Base-by-base conservation (phyloP, 2,329 filamentous ascomycete genomes). In the Decorospora gaudefroyi region DNA sequence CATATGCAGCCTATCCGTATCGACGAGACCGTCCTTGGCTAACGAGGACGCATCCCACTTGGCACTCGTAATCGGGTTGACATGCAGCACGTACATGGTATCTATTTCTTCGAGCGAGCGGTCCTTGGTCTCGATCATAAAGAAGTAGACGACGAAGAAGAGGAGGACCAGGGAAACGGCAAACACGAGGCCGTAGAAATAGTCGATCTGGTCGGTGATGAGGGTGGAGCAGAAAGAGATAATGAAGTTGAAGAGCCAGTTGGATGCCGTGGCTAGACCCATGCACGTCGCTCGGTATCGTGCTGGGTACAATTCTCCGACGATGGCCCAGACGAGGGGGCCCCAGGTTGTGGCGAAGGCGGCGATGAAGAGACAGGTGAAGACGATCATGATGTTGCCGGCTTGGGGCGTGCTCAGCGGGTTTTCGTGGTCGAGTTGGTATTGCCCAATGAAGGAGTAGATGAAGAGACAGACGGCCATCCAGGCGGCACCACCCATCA, bases 101-200 rank as follows among this genome's bases (percentile, higher is more conserved):
- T 92, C 88, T 38, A 92, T 86, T 67, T 91, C 86, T 71, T 92
- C 88, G 1, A 92, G 77, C 0, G 82, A 85, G 6, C 86, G 81
- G 44, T 83, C 87, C 67, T 87, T 84, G 28, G 83, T 85, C 67
- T 91, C 87, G 33, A 87, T 82, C 53, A 90, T 81, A 69, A 90
- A 90, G 72, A 91, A 88, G 74, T 86, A 91, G 30, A 90, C 85
- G 21, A 90, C 67, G 0, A 83, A 53, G 1, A 82, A 80, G 0
- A 80, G 85, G 0, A 80, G 72, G 12, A 87, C 71, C 51, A 86
- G 64, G 84, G 89, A 45, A 0, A 76, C 84, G 0, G 85, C 87
- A 67, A 91, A 91, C 26, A 91, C 83, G 46, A 89, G 87, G 3
- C 87, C 87, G 59, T 88, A 88, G 2, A 78, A 78, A 68, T 86